These are phyloP conservation scores for Aciculosporium take DNA, from an alignment of 2,329 filamentous ascomycete species.

Conservation along the genomic window DNA sequence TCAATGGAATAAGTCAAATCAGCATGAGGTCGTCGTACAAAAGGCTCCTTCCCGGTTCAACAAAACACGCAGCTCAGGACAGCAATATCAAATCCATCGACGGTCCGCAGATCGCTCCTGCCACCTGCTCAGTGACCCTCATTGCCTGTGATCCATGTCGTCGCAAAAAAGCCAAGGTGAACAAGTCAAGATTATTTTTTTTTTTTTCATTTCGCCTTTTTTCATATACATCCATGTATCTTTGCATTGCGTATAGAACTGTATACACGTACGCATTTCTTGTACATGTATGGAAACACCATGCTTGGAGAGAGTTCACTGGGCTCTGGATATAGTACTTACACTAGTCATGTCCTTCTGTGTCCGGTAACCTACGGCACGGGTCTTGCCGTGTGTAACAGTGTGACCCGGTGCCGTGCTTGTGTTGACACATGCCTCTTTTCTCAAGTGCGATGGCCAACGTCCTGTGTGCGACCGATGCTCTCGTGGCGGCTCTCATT, in stretches of 20 bases:
- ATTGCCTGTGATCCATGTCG: slow-evolving; percentile 4
- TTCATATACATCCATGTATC: neutral
- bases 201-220: neutral
- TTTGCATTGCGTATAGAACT: neutral
- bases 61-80: neutral
- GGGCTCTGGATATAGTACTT: neutral
- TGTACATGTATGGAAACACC: too few relatives aligned
- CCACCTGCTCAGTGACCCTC: slow-evolving; percentile 1
- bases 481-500: slow-evolving; percentile 1
- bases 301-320: too few relatives aligned
- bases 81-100: neutral
- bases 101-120: neutral
- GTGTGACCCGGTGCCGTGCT: too few relatives aligned
- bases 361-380: too few relatives aligned
- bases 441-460: slow-evolving; percentile 4
- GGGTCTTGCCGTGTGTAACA: too few relatives aligned
- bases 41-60: slow-evolving; percentile 1
- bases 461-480: slow-evolving; percentile 5
- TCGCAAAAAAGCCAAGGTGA: slow-evolving; percentile 3
- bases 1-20: neutral
- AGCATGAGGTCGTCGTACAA: slow-evolving; percentile 1
- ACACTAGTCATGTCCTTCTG: too few relatives aligned
- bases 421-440: neutral
- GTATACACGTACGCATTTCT: neutral
- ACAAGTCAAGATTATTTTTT: neutral